Evolutionary conservation across 208 protist genomes (phyloP), one percentile per base, ranked within the genome.

Genomic region (Vickermania ingenoplastis): DNA sequence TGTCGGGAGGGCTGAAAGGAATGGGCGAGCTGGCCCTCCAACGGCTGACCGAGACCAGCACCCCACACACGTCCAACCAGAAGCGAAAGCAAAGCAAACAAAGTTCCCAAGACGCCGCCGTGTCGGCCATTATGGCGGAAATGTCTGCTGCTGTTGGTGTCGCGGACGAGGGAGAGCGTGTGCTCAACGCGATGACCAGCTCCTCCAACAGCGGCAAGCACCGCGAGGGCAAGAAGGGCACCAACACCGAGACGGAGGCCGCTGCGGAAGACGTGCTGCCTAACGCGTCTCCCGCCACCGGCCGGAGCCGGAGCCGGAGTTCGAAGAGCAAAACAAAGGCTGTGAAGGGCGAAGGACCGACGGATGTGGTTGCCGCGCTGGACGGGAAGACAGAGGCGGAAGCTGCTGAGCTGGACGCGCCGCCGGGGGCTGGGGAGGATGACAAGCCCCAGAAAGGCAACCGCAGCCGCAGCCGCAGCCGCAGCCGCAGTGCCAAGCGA

Each of bases 211-310:
- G 36, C 26, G 5, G 2, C 17, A 26, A 27, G 48, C 11, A 0
- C 23, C 51, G 53, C 24, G 67, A 25, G 26, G n/a, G 26, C 2
- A 48, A 41, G 5, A 31, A 30, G 23, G 53, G 41, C 3, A 57
- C 17, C 25, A 51, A 17, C 24, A 57, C 27, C 28, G 52, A 41
- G 21, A 61, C 55, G 4, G 23, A 22, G 5, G 52, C 60, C 30
- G 67, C 63, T 24, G 61, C 54, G 13, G 24, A 53, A 13, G 50
- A 56, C 3, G 30, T 5, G 14, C 53, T 61, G 3, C 45, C 53
- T 41, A 26, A 41, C 2, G 50, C 30, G 53, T 13, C 36, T 4
- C 31, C 2, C 0, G n/a, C 2, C 3, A 53, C 49, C 7, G 26
- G 61, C 11, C 48, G 26, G 27, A 24, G 31, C 13, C n/a, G n/a